Evolutionary conservation across 345 rosid genomes (phyloP).

Genomic region (Adansonia digitata): DNA sequence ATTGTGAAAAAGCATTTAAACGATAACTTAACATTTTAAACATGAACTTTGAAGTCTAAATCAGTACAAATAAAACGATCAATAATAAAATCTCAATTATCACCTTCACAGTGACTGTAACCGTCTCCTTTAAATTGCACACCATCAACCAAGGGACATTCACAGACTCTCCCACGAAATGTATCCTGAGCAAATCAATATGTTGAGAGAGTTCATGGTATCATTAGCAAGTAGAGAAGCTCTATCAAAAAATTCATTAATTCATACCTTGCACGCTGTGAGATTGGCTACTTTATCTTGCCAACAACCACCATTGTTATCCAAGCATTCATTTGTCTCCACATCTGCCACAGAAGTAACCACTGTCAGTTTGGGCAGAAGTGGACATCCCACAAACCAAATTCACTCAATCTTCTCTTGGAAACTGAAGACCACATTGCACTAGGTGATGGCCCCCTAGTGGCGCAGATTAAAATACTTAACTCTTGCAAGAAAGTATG

Average conservation of each 20-base stretch:
- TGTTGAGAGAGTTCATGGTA: background rate
- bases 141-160: conserved; percentile 86
- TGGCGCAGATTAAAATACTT: background rate
- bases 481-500: conserved; percentile 2
- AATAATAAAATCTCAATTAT: conserved; percentile 7
- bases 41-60: background rate
- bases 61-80: background rate
- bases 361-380: background rate
- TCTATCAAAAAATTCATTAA: conserved; percentile 9
- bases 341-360: conserved; percentile 46
- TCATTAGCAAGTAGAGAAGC: background rate
- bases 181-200: conserved; percentile 57
- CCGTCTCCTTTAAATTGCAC: conserved; percentile 97
- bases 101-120: conserved; percentile 89
- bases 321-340: conserved; percentile 95
- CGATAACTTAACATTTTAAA: background rate
- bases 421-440: background rate
- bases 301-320: conserved; percentile 95
- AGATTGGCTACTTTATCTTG: conserved; percentile 65
- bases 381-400: background rate
- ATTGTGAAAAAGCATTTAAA: background rate
- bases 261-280: conserved; percentile 89
- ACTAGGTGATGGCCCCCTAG: background rate
- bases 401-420: background rate
- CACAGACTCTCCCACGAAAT: conserved; percentile 95